These are phyloP conservation scores for Syncephalastrum contaminatum DNA, from an alignment of 371 early-diverging fungal species.

Conservation along the genomic window DNA sequence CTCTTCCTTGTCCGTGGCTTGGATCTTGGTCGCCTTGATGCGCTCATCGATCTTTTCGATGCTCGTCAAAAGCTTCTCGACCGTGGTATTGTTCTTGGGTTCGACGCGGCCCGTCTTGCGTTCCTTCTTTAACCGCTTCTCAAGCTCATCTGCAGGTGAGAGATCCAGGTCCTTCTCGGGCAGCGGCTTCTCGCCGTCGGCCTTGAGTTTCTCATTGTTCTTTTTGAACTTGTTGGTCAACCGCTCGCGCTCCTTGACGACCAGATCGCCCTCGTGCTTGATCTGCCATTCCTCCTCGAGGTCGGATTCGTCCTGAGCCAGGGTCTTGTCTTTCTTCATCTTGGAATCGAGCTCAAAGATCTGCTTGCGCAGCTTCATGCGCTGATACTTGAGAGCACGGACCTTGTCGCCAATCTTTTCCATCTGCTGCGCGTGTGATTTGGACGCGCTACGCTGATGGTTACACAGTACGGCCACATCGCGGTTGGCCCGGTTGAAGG, in stretches of 20 bases:
- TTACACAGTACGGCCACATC: constrained; percentile 97
- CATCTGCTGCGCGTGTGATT: constrained; percentile 80
- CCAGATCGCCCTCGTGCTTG: constrained; percentile 52
- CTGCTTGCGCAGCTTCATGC: constrained; percentile 64
- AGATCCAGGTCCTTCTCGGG: constrained; percentile 58
- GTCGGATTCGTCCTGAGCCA: constrained; percentile 70
- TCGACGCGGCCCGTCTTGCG: constrained; percentile 46
- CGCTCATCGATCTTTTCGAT: constrained; percentile 66
- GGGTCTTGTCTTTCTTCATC: constrained; percentile 72
- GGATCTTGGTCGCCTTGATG: constrained; percentile 64
- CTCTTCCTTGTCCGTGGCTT: constrained; percentile 88
- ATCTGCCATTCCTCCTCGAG: constrained; percentile 82
- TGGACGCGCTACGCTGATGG: constrained; percentile 91
- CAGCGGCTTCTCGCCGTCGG: constrained; percentile 50
- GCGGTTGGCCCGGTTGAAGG: constrained; percentile 96
- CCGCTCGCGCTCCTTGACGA: constrained; percentile 64
- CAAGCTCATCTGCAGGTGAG: constrained; percentile 49
- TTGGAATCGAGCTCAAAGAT: constrained; percentile 72
- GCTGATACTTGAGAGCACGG: constrained; percentile 82
- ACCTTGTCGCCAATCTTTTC: constrained; percentile 80
- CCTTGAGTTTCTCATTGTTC: constrained; percentile 68
- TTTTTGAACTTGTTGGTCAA: constrained; percentile 64
- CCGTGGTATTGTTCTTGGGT: constrained; percentile 35
- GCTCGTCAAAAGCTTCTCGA: constrained; percentile 64
- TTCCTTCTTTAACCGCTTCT: constrained; percentile 46